These are phyloP conservation scores for Cytospora piceae DNA, from an alignment of 2,329 filamentous ascomycete genomes.

Conservation along the genomic window DNA sequence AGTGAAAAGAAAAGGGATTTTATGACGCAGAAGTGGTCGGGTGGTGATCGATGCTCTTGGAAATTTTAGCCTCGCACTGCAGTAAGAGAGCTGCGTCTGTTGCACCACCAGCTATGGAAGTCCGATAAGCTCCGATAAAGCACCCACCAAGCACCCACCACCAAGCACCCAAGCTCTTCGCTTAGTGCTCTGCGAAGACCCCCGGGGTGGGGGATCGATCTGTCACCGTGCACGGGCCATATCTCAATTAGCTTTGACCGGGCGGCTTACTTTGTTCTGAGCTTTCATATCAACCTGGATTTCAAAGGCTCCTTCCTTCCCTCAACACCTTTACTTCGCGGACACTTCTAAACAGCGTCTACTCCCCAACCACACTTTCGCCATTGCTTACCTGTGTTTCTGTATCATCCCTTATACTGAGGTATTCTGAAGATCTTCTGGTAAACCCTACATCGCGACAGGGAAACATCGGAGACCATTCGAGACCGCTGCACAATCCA, in stretches of 20 bases:
- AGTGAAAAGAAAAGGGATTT: slow-evolving; percentile 26
- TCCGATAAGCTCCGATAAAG: slow-evolving; percentile 28
- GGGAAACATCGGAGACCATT: too few relatives aligned
- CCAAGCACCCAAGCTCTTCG: background rate
- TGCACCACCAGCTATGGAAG: slow-evolving; percentile 11
- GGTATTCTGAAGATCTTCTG: background rate
- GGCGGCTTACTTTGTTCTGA: slow-evolving; percentile 1
- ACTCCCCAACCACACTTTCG: background rate
- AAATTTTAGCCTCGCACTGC: slow-evolving; percentile 23
- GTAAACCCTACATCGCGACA: background rate
- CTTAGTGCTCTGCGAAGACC: background rate
- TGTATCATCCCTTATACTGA: background rate
- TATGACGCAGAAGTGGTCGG: slow-evolving; percentile 28
- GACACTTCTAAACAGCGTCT: background rate
- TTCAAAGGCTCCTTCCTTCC: background rate
- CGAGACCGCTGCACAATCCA: background rate
- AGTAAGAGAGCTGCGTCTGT: slow-evolving; percentile 8
- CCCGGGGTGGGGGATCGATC: background rate
- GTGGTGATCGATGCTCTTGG: slow-evolving; percentile 5
- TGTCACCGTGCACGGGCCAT: background rate
- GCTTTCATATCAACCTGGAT: background rate
- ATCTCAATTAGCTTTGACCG: background rate
- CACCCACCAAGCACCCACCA: background rate
- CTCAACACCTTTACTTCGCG: background rate
- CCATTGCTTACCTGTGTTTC: background rate